Percentiles rank a stretch among this genome's conserved stretches.
Evolutionary conservation across 1,139 yeast genomes (phyloP).

Genomic region (Suhomyces terraborum): DNA sequence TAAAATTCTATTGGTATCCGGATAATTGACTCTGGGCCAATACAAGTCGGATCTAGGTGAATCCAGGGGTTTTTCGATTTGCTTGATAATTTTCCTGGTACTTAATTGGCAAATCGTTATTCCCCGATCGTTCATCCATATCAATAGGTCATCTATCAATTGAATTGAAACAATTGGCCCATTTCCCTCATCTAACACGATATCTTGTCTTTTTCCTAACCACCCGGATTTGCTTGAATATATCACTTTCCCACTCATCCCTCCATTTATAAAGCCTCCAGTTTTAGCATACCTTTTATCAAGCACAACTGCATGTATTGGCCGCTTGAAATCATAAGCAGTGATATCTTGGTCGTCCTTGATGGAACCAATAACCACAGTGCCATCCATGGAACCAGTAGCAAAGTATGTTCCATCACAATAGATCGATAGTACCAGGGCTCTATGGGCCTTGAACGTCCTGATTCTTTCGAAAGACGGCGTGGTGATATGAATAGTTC

Average conservation of each 20-base stretch:
- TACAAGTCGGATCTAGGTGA: constrained; percentile 78
- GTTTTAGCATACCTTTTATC: constrained; percentile 66
- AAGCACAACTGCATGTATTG: constrained; percentile 82
- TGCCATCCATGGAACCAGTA: constrained; percentile 92
- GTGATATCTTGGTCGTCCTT: constrained; percentile 62
- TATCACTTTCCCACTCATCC: constrained; percentile 83
- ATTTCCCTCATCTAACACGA: constrained; percentile 56
- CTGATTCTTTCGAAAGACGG: constrained; percentile 61
- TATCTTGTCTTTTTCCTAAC: constrained; percentile 80
- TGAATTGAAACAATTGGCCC: constrained; percentile 76
- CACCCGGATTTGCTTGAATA: constrained; percentile 72
- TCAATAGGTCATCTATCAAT: constrained; percentile 58
- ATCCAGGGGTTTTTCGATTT: constrained; percentile 58
- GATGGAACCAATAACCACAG: constrained; percentile 78
- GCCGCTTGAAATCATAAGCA: constrained; percentile 83
- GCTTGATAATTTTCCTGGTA: constrained; percentile 46
- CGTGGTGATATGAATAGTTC: constrained; percentile 67
- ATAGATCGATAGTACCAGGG: constrained; percentile 73
- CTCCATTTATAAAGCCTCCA: constrained; percentile 79
- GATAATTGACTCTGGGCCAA: constrained; percentile 75
- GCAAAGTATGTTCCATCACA: constrained; percentile 77
- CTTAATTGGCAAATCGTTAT: constrained; percentile 59
- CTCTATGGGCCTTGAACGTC: constrained; percentile 81
- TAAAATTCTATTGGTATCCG: constrained; percentile 67
- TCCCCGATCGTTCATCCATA: constrained; percentile 89